These are phyloP conservation scores for Globisporangium middletonii DNA, from an alignment of 352 stramenopile species.

Conservation along the genomic window DNA sequence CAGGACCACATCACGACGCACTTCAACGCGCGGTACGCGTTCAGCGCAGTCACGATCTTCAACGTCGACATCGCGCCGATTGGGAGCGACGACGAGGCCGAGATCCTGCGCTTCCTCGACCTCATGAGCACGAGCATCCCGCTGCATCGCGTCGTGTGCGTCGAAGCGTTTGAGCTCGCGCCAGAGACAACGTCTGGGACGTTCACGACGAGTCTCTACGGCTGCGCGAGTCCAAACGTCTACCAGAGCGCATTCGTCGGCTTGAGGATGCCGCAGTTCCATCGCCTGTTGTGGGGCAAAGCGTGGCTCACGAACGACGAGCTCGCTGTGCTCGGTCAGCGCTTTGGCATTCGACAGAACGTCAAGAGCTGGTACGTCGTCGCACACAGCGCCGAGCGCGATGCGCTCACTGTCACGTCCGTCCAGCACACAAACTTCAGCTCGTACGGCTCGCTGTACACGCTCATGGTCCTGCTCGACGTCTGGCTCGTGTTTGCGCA, in stretches of 20 bases:
- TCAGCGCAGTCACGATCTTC: not conserved
- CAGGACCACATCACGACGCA: slow-evolving; percentile 11
- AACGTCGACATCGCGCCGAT: not conserved
- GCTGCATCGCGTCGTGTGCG: slow-evolving; percentile 11
- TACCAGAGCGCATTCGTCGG: slow-evolving; percentile 13
- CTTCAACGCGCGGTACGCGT: slow-evolving; percentile 15
- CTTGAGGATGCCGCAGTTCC: slow-evolving; percentile 7
- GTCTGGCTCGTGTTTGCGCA: slow-evolving; percentile 14
- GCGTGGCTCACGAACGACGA: slow-evolving; percentile 18
- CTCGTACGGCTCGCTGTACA: slow-evolving; percentile 16
- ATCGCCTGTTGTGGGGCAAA: slow-evolving; percentile 8
- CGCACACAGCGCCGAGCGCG: not conserved
- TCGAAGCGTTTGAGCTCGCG: slow-evolving; percentile 16
- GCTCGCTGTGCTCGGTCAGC: slow-evolving; percentile 12
- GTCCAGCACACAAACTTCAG: slow-evolving; percentile 14
- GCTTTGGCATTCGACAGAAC: slow-evolving; percentile 19
- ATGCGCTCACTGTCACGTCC: slow-evolving; percentile 2
- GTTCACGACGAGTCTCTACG: slow-evolving; percentile 14
- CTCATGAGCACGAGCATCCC: slow-evolving; percentile 17
- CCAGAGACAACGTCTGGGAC: not conserved
- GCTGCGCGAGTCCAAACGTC: slow-evolving; percentile 20
- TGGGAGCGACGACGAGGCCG: slow-evolving; percentile 7
- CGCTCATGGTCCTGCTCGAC: slow-evolving; percentile 19
- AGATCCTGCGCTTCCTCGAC: slow-evolving; percentile 17
- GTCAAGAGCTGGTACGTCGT: slow-evolving; percentile 14